These are phyloP conservation scores for Nigrospora sphaerica DNA, from an alignment of 2,329 filamentous ascomycete genomes.

Conservation along the genomic window DNA sequence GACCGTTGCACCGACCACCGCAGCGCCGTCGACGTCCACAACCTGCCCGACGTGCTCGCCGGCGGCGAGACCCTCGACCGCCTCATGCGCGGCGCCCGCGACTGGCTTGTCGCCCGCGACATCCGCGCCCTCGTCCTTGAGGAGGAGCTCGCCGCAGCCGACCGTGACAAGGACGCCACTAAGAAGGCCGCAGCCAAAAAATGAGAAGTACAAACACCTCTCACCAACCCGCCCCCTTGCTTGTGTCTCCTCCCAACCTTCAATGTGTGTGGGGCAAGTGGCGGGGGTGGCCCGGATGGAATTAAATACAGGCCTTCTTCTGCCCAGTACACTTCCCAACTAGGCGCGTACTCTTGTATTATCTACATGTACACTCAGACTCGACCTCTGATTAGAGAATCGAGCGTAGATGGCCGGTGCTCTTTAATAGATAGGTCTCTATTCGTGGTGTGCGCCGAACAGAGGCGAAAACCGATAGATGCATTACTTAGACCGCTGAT, in stretches of 20 bases:
- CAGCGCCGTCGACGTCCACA: slow-evolving; percentile 71
- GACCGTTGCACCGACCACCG: slow-evolving; percentile 85
- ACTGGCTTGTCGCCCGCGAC: slow-evolving; percentile 70
- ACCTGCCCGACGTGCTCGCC: slow-evolving; percentile 71
- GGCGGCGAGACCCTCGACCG: slow-evolving; percentile 65
- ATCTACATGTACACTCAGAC: too few species aligned
- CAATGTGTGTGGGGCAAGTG: not conserved
- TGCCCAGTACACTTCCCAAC: too few species aligned
- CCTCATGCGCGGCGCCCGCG: slow-evolving; percentile 70
- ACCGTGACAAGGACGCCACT: slow-evolving; percentile 7
- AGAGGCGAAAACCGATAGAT: too few species aligned
- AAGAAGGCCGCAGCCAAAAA: not conserved
- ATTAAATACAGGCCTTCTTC: too few species aligned
- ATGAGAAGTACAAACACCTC: not conserved
- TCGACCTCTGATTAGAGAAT: too few species aligned
- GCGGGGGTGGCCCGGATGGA: not conserved
- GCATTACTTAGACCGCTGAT: too few species aligned
- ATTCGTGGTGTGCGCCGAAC: too few species aligned
- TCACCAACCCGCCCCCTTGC: too few species aligned
- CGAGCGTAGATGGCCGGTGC: too few species aligned
- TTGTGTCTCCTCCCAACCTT: not conserved
- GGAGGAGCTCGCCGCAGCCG: slow-evolving; percentile 40
- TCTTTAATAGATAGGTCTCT: too few species aligned
- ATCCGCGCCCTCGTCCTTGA: slow-evolving; percentile 63
- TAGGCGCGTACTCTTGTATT: too few species aligned